Evolutionary conservation across 2,329 filamentous ascomycete species (phyloP).

Genomic region (Talaromyces verruculosus): DNA sequence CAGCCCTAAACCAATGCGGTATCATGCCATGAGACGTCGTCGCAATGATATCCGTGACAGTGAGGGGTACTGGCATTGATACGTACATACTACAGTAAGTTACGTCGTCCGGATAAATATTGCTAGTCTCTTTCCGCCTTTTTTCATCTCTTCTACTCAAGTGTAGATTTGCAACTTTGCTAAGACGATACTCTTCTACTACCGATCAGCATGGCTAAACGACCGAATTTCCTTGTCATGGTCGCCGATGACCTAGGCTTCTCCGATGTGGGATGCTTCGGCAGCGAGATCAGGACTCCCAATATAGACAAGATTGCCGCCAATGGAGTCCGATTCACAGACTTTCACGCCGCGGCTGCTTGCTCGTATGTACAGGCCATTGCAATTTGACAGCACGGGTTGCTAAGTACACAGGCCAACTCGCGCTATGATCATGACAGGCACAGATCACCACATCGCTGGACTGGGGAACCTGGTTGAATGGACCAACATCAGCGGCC

Average conservation of each 20-base stretch:
- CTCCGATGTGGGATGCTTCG: slow-evolving; percentile 60
- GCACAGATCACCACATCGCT: slow-evolving; percentile 58
- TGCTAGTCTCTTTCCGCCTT: neutral
- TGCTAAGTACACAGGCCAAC: slow-evolving; percentile 59
- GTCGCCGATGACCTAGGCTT: slow-evolving; percentile 62
- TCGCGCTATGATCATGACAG: slow-evolving; percentile 65
- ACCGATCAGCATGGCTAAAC: slow-evolving; percentile 33
- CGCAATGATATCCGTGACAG: neutral
- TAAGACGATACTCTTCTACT: neutral
- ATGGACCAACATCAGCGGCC: slow-evolving; percentile 57
- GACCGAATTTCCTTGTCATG: slow-evolving; percentile 61
- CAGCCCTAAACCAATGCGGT: neutral
- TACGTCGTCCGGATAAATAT: neutral
- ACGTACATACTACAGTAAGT: neutral
- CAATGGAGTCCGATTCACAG: slow-evolving; percentile 58
- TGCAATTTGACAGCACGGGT: neutral
- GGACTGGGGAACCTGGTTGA: slow-evolving; percentile 60
- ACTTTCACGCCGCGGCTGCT: slow-evolving; percentile 62
- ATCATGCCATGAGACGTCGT: neutral
- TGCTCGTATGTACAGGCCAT: neutral
- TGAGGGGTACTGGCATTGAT: neutral
- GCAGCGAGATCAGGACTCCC: slow-evolving; percentile 61
- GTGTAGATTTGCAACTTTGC: neutral
- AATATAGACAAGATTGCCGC: slow-evolving; percentile 56
- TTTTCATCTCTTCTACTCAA: neutral